A percentile compares a stretch with the other conserved stretches of the same genome.
Conservation (phyloP, 148 eudicot genomes). For the Hydrangea macrophylla region DNA sequence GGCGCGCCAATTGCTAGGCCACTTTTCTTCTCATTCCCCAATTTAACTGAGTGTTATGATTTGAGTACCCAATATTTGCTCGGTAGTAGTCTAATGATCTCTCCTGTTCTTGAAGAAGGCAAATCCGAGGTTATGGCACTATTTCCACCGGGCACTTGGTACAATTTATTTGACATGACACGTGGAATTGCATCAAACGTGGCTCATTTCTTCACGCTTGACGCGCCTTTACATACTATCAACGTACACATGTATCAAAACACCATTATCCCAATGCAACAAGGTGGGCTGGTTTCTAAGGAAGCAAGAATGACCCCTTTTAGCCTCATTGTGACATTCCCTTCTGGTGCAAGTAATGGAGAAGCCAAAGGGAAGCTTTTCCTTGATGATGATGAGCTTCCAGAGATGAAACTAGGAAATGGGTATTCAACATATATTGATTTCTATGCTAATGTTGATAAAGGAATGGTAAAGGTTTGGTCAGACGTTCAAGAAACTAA, state of each 20-base stretch:
- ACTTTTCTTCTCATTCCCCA: conserved; percentile 77
- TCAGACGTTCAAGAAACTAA: conserved; percentile 74
- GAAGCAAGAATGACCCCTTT: conserved; percentile 89
- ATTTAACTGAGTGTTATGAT: conserved; percentile 50
- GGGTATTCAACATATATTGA: conserved; percentile 71
- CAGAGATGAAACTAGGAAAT: conserved; percentile 79
- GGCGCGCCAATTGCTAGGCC: conserved; percentile 97
- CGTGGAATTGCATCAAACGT: conserved; percentile 46
- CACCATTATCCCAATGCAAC: conserved; percentile 83
- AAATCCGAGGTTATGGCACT: conserved; percentile 62
- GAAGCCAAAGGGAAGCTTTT: conserved; percentile 73
- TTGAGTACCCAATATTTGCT: conserved; percentile 89
- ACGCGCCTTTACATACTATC: conserved; percentile 69
- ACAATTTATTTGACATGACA: conserved; percentile 71
- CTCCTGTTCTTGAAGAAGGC: conserved; percentile 73
- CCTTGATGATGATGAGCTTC: conserved; percentile 85
- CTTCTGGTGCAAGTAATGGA: conserved; percentile 52
- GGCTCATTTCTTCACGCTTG: conserved; percentile 48
- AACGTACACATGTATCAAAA: conserved; percentile 85
- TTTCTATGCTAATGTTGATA: conserved; percentile 51
- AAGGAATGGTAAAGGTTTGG: conserved; percentile 69
- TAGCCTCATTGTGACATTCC: conserved; percentile 73
- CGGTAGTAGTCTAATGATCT: conserved; percentile 80
- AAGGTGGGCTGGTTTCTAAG: conserved; percentile 74
- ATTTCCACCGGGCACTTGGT: conserved; percentile 90